Evolutionary conservation across 2,329 filamentous ascomycete genomes (phyloP), one percentile per base, ranked within the genome.

Genomic region (Pleomassaria siparia): DNA sequence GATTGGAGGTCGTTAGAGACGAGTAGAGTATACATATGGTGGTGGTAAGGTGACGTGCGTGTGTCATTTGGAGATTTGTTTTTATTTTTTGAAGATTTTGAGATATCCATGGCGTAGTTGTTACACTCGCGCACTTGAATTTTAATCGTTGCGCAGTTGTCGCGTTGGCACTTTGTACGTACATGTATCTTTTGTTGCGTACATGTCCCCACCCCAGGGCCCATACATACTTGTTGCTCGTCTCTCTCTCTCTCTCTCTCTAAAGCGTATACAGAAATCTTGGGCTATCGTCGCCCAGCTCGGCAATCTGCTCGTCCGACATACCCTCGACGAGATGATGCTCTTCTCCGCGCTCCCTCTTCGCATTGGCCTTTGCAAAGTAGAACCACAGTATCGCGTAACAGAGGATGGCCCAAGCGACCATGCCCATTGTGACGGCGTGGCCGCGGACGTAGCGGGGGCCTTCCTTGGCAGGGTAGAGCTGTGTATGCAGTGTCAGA

Each of bases 381-480:
- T 71, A 70, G 28, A 65, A 62, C 60, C 67, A 74, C 63, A 76
- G 59, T 4, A 69, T 40, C 0, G 57, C 60, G 40, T 72, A 74
- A 10, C 71, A 63, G 1, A 67, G n/a, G 24, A 65, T 62, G 1
- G 70, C 71, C n/a, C 72, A 67, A 2, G 64, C 69, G 0, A 80
- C 73, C 69, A 81, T 74, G 0, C 74, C 73, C 53, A 82, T 71
- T 0, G 76, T 77, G 0, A 80, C 76, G 4, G 69, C 76, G 46
- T 82, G 80, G 0, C 80, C 80, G n/a, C 69, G 73, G 9, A 76
- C 60, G 47, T 75, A 83, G 0, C 70, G 64, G 0, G 79, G 79
- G 0, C 67, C 69, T 50, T 79, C 69, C 0, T 58, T 54, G 0
- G 67, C 64, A 2, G 72, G 70, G 49, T 80, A 82, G 0, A 81